Percentiles rank a stretch among this genome's conserved stretches.
These are phyloP conservation scores for Ascoidea tarda DNA, from an alignment of 805 yeast species.

Conservation along the genomic window DNA sequence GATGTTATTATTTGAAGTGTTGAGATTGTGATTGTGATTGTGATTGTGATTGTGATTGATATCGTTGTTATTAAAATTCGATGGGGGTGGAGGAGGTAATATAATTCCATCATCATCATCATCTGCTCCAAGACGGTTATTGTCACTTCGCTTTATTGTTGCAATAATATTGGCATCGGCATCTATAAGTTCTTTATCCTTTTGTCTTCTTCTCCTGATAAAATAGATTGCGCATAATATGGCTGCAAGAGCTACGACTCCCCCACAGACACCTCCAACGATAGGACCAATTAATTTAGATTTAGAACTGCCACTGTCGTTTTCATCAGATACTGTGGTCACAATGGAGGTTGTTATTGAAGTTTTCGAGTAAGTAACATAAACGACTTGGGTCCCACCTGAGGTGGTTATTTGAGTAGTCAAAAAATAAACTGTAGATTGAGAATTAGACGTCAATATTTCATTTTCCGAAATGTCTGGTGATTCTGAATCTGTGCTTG, in stretches of 20 bases:
- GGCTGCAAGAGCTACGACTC: conserved; percentile 9
- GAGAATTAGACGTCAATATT: not conserved
- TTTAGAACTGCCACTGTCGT: not conserved
- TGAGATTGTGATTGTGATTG: too few species aligned
- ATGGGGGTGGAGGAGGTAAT: too few species aligned
- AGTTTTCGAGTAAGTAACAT: conserved; percentile 5
- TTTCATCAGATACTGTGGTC: not conserved
- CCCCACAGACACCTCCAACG: conserved; percentile 11
- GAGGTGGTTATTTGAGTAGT: conserved; percentile 6
- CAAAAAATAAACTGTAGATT: conserved; percentile 5
- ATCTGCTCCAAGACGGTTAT: not conserved
- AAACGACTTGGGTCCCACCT: conserved; percentile 8
- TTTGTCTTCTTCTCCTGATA: conserved; percentile 9
- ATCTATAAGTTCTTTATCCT: conserved; percentile 10
- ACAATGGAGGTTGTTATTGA: conserved; percentile 10
- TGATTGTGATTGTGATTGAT: too few species aligned
- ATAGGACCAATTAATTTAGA: conserved; percentile 10
- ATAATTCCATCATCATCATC: too few species aligned
- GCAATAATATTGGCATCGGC: conserved; percentile 11
- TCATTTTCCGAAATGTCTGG: not conserved
- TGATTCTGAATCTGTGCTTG: not conserved
- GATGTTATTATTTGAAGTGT: too few species aligned
- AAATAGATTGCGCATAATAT: conserved; percentile 8
- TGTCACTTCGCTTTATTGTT: conserved; percentile 7
- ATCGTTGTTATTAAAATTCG: too few species aligned